Conservation (phyloP, 805 yeast genomes). For the Teunomyces panamensis region DNA sequence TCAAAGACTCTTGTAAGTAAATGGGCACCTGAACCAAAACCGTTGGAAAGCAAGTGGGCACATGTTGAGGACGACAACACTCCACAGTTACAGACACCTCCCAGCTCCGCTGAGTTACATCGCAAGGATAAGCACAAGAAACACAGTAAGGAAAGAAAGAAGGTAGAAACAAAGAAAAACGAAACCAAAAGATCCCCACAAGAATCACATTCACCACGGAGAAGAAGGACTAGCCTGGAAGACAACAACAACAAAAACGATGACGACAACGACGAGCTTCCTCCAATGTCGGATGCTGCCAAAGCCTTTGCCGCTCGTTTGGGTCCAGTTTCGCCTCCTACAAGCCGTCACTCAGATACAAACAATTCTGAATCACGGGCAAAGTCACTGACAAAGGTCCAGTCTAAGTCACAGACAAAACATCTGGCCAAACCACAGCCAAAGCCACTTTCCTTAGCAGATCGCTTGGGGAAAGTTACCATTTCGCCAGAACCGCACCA, state of each 20-base stretch:
- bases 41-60: slow-evolving; percentile 33
- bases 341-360: not conserved
- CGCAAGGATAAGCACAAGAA: not conserved
- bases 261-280: slow-evolving; percentile 13
- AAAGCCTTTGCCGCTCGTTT: slow-evolving; percentile 29
- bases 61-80: slow-evolving; percentile 8
- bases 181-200: not conserved
- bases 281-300: slow-evolving; percentile 32
- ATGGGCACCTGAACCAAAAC: not conserved
- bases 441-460: not conserved
- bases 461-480: not conserved
- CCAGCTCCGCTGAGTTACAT: not conserved
- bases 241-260: not conserved
- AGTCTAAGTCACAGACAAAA: no score
- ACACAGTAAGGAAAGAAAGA: not conserved
- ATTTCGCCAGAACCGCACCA: not conserved
- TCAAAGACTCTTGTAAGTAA: not conserved
- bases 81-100: slow-evolving; percentile 2
- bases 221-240: no score
- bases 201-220: no score
- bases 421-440: no score
- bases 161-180: not conserved
- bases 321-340: not conserved
- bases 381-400: not conserved
- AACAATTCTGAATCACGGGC: not conserved